Percentiles rank a stretch among this genome's conserved stretches.
Conservation (phyloP, 2,329 filamentous ascomycete genomes). For the Calonectria multiphialidica region DNA sequence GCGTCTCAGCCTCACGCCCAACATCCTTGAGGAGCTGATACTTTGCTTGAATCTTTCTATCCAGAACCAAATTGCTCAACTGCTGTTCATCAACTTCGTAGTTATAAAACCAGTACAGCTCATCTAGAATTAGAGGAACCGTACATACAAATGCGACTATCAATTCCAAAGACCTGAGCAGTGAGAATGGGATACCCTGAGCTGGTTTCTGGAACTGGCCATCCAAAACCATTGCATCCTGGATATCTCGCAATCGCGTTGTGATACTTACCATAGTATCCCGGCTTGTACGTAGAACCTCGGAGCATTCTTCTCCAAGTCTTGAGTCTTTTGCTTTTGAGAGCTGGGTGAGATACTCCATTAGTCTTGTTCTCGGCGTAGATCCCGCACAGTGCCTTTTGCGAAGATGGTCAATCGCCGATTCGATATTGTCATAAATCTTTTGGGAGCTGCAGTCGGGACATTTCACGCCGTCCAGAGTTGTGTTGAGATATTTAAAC, state of each 20-base stretch:
- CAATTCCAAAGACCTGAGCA: neutral
- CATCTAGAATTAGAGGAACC: neutral
- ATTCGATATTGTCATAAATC: neutral
- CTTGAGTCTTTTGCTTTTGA: neutral
- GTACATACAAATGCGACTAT: slow-evolving; percentile 5
- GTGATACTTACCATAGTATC: neutral
- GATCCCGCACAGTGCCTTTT: slow-evolving; percentile 2
- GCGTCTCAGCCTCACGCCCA: neutral
- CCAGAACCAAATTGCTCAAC: neutral
- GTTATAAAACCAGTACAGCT: neutral
- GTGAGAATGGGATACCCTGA: neutral
- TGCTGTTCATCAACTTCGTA: neutral
- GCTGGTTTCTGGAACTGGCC: neutral
- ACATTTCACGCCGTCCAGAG: neutral
- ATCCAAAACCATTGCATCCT: neutral
- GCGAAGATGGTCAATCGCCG: neutral
- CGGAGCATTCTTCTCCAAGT: neutral
- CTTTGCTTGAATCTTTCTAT: neutral
- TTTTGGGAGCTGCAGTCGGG: neutral
- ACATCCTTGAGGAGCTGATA: neutral
- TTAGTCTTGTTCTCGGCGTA: neutral
- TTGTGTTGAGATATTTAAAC: neutral
- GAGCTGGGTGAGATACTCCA: neutral
- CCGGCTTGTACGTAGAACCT: neutral
- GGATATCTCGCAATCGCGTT: neutral